A percentile compares a stretch with the other conserved stretches of the same genome.
Evolutionary conservation across 768 basidiomycete species (phyloP).

Genomic region (Mrakia gelida): DNA sequence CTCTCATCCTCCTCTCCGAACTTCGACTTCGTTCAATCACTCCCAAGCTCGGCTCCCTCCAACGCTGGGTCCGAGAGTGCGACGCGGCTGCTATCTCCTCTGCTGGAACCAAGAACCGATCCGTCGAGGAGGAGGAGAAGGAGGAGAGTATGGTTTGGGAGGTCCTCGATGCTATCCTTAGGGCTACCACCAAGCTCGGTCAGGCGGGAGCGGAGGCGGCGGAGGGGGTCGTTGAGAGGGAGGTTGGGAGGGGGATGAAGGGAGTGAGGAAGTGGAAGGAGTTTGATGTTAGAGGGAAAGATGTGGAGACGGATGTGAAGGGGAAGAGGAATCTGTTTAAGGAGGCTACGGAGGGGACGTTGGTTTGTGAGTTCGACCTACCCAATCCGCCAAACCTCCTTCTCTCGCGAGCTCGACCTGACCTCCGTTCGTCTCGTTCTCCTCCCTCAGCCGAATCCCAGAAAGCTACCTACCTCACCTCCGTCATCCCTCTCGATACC

Average conservation of each 20-base stretch:
- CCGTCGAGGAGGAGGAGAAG: slow-evolving; percentile 47
- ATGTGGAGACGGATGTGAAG: slow-evolving; percentile 19
- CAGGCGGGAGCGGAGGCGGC: slow-evolving; percentile 19
- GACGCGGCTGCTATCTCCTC: slow-evolving; percentile 49
- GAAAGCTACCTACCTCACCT: slow-evolving; percentile 16
- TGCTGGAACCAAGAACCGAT: slow-evolving; percentile 41
- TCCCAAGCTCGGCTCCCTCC: slow-evolving; percentile 55
- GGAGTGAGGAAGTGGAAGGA: slow-evolving; percentile 37
- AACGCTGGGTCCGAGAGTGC: slow-evolving; percentile 58
- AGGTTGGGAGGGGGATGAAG: slow-evolving; percentile 25
- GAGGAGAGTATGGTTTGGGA: slow-evolving; percentile 45
- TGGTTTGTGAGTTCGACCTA: slow-evolving; percentile 36
- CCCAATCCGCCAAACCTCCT: no score
- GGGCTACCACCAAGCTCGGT: slow-evolving; percentile 42
- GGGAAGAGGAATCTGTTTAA: slow-evolving; percentile 10
- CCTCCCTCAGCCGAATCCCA: slow-evolving; percentile 4
- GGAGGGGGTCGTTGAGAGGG: slow-evolving; percentile 28
- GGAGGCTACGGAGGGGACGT: slow-evolving; percentile 35
- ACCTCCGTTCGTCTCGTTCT: slow-evolving; percentile 2
- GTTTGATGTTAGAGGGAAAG: slow-evolving; percentile 40
- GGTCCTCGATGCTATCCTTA: slow-evolving; percentile 53
- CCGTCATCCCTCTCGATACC: slow-evolving; percentile 40
- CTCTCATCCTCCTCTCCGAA: slow-evolving; percentile 56
- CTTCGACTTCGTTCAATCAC: slow-evolving; percentile 51
- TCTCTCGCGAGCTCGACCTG: slow-evolving; percentile 31